Evolutionary conservation across 2,329 filamentous ascomycete species (phyloP), one percentile per base, ranked within the genome.

Genomic region (Diaporthe australafricana): DNA sequence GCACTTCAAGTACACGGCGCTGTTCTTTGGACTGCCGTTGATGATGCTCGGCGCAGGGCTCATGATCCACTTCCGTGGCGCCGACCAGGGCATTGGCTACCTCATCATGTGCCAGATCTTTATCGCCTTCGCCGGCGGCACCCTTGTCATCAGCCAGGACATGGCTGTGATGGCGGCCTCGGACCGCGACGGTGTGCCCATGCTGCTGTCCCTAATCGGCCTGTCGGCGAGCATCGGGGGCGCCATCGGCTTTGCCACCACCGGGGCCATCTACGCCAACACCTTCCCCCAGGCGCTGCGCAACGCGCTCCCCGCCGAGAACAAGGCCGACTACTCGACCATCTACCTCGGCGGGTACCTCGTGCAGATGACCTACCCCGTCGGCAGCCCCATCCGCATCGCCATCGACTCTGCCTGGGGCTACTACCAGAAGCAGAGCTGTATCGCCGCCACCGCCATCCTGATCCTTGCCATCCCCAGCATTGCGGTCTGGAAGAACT

Each of bases 101-200:
- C 82, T 91, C 20, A 79, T 91, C 77, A 87, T 89, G 80, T 89
- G 87, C 56, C 89, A 92, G 77, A 84, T 91, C 60, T 84, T 91
- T 72, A 86, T 92, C 72, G 87, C 89, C 8, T 84, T 89, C 45
- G 87, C 86, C 5, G 89, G 88, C 5, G 89, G 88, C 16, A 84
- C 87, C 14, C 82, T 91, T 7, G 87, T 89, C 71, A 87, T 91
- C 57, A 85, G 85, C 65, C 85, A 88, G 70, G 86, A 91, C 76
- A 84, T 91, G 57, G 87, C 88, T 12, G 85, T 87, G 66, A 89
- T 91, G 81, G 87, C 89, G 0, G 88, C 87, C 1, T 85, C 73
- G 1, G 73, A 74, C 56, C 73, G 73, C 25, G 73, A 74, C 56
- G 73, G 73, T 6, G 73, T 74, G 8, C 73, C 73, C 27, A 80